A percentile compares a stretch with the other conserved stretches of the same genome.
Conservation (phyloP, 805 yeast genomes). For the Kodamaea fukazawae region DNA sequence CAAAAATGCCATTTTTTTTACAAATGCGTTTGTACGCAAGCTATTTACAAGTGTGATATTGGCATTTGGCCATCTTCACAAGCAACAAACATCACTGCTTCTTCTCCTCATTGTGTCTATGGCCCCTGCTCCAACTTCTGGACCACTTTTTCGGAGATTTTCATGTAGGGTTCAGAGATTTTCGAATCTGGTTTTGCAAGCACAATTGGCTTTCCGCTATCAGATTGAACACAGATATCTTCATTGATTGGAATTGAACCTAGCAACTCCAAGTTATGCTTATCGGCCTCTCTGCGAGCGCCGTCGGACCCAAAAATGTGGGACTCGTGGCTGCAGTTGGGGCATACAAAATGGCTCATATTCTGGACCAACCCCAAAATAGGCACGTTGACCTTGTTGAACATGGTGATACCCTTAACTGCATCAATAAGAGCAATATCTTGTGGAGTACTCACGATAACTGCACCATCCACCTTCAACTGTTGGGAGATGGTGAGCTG, state of each 20-base stretch:
- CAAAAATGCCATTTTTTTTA: too few species aligned
- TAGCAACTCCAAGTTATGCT: slow-evolving; percentile 47
- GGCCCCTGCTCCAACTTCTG: slow-evolving; percentile 13
- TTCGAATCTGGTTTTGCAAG: slow-evolving; percentile 38
- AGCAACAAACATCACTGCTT: too few species aligned
- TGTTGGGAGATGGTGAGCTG: slow-evolving; percentile 82
- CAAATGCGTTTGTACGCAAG: too few species aligned
- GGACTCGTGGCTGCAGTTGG: slow-evolving; percentile 69
- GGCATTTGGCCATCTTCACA: too few species aligned
- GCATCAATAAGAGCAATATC: slow-evolving; percentile 82
- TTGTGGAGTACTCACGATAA: slow-evolving; percentile 83
- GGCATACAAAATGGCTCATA: slow-evolving; percentile 76
- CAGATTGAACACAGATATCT: slow-evolving; percentile 58
- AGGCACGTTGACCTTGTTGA: slow-evolving; percentile 66
- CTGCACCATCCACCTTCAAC: slow-evolving; percentile 71
- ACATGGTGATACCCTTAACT: slow-evolving; percentile 76
- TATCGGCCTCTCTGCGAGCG: slow-evolving; percentile 48
- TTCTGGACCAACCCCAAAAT: slow-evolving; percentile 76
- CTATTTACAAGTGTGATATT: too few species aligned
- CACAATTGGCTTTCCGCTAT: slow-evolving; percentile 63
- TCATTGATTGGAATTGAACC: slow-evolving; percentile 69
- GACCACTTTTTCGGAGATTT: slow-evolving; percentile 44
- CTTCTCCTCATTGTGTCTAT: too few species aligned
- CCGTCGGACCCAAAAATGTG: slow-evolving; percentile 75
- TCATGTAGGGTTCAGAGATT: slow-evolving; percentile 43